These are phyloP conservation scores for Cyberlindnera subsufficiens DNA, from an alignment of 805 yeast genomes.

Conservation along the genomic window DNA sequence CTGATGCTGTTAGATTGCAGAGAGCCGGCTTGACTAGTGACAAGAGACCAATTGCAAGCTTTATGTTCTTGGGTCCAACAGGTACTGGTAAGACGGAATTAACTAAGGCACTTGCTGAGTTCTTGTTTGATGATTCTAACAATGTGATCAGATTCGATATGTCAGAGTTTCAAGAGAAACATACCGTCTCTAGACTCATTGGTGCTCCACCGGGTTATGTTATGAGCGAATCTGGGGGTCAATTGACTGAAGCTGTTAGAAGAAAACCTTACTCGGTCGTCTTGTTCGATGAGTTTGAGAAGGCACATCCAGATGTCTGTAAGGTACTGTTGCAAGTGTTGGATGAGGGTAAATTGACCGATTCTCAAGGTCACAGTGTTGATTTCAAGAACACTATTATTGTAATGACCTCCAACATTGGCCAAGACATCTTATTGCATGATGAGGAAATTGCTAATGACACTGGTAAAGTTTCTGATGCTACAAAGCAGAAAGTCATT, in stretches of 20 bases:
- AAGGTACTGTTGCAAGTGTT: conserved; percentile 85
- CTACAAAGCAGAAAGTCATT: conserved; percentile 51
- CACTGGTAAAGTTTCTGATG: conserved; percentile 50
- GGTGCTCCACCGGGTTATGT: conserved; percentile 99
- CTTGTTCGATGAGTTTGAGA: conserved; percentile 92
- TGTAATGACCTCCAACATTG: conserved; percentile 95
- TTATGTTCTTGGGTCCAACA: conserved; percentile 95
- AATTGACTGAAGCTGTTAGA: conserved; percentile 91
- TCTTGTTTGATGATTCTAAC: conserved; percentile 81
- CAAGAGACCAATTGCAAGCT: conserved; percentile 92
- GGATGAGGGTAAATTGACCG: conserved; percentile 93
- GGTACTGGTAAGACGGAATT: conserved; percentile 98
- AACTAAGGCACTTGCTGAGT: conserved; percentile 88
- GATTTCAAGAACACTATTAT: conserved; percentile 93
- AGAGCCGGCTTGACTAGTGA: conserved; percentile 95
- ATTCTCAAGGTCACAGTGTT: conserved; percentile 89
- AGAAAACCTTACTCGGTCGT: conserved; percentile 93
- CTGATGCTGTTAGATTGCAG: conserved; percentile 93
- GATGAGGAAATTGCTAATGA: conserved; percentile 47
- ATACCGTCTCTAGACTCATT: conserved; percentile 81
- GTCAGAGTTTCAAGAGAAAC: conserved; percentile 97
- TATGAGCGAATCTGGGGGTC: conserved; percentile 91
- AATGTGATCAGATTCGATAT: conserved; percentile 91
- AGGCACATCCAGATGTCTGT: conserved; percentile 94
- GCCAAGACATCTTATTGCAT: conserved; percentile 78